These are phyloP conservation scores for Saturnispora serradocipensis DNA, from an alignment of 805 yeast genomes.

Conservation along the genomic window DNA sequence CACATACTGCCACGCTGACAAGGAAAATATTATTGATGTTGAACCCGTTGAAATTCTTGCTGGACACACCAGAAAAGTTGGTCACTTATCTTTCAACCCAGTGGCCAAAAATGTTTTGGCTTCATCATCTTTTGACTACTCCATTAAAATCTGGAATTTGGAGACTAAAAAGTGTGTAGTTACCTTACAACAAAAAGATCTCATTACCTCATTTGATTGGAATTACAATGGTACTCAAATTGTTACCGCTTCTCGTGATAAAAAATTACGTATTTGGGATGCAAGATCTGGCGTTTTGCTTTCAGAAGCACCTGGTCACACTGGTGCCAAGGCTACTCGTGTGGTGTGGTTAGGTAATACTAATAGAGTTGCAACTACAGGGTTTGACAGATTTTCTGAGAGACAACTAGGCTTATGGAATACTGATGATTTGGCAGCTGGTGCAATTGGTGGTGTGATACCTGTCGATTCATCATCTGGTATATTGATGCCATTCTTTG, in stretches of 20 bases:
- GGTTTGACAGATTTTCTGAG: constrained; percentile 85
- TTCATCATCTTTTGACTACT: constrained; percentile 81
- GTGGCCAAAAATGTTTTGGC: constrained; percentile 80
- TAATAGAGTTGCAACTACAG: constrained; percentile 84
- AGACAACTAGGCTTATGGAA: constrained; percentile 97
- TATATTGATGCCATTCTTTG: constrained; percentile 84
- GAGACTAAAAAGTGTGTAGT: constrained; percentile 61
- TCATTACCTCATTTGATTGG: constrained; percentile 89
- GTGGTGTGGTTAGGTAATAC: constrained; percentile 85
- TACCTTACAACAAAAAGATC: constrained; percentile 77
- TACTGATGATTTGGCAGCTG: constrained; percentile 56
- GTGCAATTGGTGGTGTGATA: constrained; percentile 85
- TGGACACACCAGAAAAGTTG: constrained; percentile 93
- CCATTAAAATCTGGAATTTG: constrained; percentile 87
- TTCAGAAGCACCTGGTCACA: constrained; percentile 81
- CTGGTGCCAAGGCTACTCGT: constrained; percentile 87
- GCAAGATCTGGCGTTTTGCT: constrained; percentile 63
- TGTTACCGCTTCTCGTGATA: constrained; percentile 88
- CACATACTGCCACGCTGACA: constrained; percentile 50
- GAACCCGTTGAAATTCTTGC: constrained; percentile 58
- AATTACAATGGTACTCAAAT: constrained; percentile 80
- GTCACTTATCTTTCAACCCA: constrained; percentile 86
- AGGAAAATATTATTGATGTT: constrained; percentile 53
- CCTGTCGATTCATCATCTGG: constrained; percentile 89
- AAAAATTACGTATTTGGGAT: constrained; percentile 87